A percentile compares a stretch with the other conserved stretches of the same genome.
These are phyloP conservation scores for Friedmanniomyces endolithicus DNA, from an alignment of 495 filamentous ascomycete genomes.

Conservation along the genomic window DNA sequence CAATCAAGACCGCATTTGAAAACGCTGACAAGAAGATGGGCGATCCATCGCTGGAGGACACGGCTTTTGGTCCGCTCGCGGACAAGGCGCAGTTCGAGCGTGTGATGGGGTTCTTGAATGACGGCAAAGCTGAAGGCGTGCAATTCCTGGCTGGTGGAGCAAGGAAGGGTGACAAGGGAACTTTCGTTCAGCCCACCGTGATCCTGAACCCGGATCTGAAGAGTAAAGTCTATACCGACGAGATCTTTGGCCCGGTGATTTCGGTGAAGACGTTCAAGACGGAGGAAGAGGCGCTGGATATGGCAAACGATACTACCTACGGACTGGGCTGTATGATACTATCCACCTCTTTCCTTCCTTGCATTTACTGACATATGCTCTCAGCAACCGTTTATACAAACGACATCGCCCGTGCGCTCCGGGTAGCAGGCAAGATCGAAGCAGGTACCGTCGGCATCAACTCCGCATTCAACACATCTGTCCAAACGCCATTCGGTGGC, in stretches of 20 bases:
- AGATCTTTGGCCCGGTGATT: constrained; percentile 45
- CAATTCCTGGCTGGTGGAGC: constrained; percentile 23
- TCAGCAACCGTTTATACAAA: constrained; percentile 36
- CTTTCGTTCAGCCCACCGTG: constrained; percentile 39
- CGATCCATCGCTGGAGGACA: constrained; percentile 17
- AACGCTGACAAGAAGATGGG: constrained; percentile 22
- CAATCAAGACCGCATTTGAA: constrained; percentile 26
- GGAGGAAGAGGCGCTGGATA: constrained; percentile 39
- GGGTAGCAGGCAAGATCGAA: constrained; percentile 38
- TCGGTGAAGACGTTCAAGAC: constrained; percentile 40
- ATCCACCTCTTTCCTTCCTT: not conserved
- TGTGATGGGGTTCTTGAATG: constrained; percentile 25
- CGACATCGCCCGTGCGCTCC: constrained; percentile 39
- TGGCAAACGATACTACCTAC: constrained; percentile 40
- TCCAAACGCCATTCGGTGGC: constrained; percentile 39
- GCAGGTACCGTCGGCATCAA: constrained; percentile 45
- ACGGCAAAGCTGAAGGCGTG: constrained; percentile 23
- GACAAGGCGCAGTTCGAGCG: constrained; percentile 30
- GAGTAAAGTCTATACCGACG: constrained; percentile 36
- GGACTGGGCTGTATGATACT: constrained; percentile 26
- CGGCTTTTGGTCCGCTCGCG: constrained; percentile 26
- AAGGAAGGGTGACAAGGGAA: constrained; percentile 28
- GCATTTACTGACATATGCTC: not conserved
- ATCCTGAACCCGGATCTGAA: constrained; percentile 35
- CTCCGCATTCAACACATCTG: constrained; percentile 31